Evolutionary conservation across 495 filamentous ascomycete genomes (phyloP).

Genomic region (Mytilinidion resinicola): DNA sequence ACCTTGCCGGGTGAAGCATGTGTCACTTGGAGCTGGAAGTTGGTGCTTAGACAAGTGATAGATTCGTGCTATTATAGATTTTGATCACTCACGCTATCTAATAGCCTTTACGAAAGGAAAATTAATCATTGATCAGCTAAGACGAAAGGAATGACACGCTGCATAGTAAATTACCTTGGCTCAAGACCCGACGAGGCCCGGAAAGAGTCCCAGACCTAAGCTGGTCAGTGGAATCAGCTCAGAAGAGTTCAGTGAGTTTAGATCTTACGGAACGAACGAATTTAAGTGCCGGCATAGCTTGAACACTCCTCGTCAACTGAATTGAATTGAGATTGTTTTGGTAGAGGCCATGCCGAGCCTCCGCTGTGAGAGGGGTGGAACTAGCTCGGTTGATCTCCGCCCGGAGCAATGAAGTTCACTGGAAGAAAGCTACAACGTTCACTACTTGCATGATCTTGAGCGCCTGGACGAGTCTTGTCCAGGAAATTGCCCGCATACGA

Average conservation of each 20-base stretch:
- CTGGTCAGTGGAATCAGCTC: constrained; percentile 4
- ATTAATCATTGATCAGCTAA: not conserved
- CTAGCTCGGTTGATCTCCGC: not conserved
- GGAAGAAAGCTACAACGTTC: not conserved
- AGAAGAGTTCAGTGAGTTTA: not conserved
- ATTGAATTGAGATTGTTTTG: not conserved
- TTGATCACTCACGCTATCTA: not conserved
- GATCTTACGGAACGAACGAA: constrained; percentile 56
- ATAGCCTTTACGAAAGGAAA: not conserved
- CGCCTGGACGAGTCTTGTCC: constrained; percentile 1
- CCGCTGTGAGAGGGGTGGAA: constrained; percentile 1
- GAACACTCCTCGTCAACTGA: constrained; percentile 2
- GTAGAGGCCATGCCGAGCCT: not conserved
- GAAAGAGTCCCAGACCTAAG: constrained; percentile 74
- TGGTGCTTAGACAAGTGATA: not conserved
- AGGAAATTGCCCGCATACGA: constrained; percentile 12
- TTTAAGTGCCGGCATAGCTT: constrained; percentile 40
- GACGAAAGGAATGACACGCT: not conserved
- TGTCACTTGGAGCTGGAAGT: constrained; percentile 62
- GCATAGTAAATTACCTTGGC: constrained; percentile 55
- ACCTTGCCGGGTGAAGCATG: constrained; percentile 72
- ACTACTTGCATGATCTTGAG: not conserved
- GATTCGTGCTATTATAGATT: not conserved
- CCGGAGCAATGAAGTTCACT: too few relatives aligned
- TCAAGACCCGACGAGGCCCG: constrained; percentile 77